These are phyloP conservation scores for Emergomyces orientalis DNA, from an alignment of 2,329 filamentous ascomycete species.

Conservation along the genomic window DNA sequence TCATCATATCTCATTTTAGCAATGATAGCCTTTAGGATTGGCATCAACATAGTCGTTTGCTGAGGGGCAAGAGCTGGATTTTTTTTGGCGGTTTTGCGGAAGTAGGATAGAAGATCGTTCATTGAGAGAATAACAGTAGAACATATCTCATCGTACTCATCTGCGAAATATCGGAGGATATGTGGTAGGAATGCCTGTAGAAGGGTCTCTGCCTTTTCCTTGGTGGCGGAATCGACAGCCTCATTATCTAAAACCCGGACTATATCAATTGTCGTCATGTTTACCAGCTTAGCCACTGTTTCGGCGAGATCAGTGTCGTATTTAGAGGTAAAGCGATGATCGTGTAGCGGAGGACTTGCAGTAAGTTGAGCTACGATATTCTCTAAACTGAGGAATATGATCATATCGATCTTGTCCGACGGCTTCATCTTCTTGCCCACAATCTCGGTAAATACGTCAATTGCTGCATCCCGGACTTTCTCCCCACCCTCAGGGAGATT, in stretches of 20 bases:
- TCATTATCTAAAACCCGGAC: constrained; percentile 75
- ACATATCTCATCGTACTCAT: constrained; percentile 97
- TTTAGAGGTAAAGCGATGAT: constrained; percentile 67
- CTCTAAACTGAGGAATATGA: constrained; percentile 77
- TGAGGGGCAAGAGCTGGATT: constrained; percentile 57
- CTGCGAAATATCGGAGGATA: constrained; percentile 86
- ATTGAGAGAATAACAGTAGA: constrained; percentile 89
- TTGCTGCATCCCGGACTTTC: constrained; percentile 77
- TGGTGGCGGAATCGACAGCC: constrained; percentile 49
- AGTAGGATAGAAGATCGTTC: constrained; percentile 82
- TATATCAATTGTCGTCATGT: constrained; percentile 77
- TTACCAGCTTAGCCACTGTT: constrained; percentile 89
- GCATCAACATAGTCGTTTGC: constrained; percentile 73
- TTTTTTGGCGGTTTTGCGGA: constrained; percentile 65
- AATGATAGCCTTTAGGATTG: constrained; percentile 85
- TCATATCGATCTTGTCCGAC: constrained; percentile 86
- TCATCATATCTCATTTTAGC: constrained; percentile 97
- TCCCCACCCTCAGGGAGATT: constrained; percentile 61
- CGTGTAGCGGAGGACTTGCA: constrained; percentile 67
- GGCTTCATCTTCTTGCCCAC: constrained; percentile 97
- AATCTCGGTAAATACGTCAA: constrained; percentile 92
- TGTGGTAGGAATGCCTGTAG: constrained; percentile 77
- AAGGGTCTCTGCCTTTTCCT: constrained; percentile 67
- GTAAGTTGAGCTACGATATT: constrained; percentile 80
- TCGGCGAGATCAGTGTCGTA: constrained; percentile 96